Conservation (phyloP, 495 filamentous ascomycete species). For the Aspergillus taichungensis region DNA sequence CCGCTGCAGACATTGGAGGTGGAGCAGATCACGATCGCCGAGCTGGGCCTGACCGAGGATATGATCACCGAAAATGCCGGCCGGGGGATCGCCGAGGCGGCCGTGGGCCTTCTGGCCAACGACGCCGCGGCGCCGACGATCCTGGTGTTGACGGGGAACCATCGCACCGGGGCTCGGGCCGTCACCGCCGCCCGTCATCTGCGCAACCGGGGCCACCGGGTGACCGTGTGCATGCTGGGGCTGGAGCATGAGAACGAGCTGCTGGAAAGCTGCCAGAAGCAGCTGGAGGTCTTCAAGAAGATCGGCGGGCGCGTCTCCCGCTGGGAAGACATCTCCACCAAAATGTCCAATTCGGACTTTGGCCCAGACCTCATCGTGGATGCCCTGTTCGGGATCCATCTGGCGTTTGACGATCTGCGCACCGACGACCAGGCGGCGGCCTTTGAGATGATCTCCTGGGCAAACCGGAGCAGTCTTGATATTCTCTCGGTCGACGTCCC, state of each 20-base stretch:
- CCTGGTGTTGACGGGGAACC: slow-evolving; percentile 79
- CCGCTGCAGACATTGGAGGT: slow-evolving; percentile 82
- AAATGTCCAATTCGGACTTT: slow-evolving; percentile 49
- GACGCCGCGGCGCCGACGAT: slow-evolving; percentile 52
- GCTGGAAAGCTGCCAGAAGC: slow-evolving; percentile 62
- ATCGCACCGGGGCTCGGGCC: slow-evolving; percentile 73
- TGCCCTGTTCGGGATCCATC: slow-evolving; percentile 74
- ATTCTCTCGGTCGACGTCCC: slow-evolving; percentile 82
- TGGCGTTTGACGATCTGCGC: slow-evolving; percentile 73
- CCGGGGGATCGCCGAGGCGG: slow-evolving; percentile 76
- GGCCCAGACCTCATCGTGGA: slow-evolving; percentile 78
- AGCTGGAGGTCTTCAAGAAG: slow-evolving; percentile 67
- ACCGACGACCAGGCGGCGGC: slow-evolving; percentile 74
- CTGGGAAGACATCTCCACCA: slow-evolving; percentile 41
- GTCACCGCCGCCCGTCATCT: slow-evolving; percentile 82
- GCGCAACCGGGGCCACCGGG: slow-evolving; percentile 65
- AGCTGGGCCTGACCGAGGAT: slow-evolving; percentile 77
- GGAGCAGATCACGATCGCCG: slow-evolving; percentile 75
- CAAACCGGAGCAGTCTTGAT: slow-evolving; percentile 68
- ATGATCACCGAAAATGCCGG: slow-evolving; percentile 89
- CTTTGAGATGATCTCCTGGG: slow-evolving; percentile 78
- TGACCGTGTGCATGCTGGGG: slow-evolving; percentile 76
- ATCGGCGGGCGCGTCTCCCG: slow-evolving; percentile 63
- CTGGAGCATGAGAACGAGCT: slow-evolving; percentile 65
- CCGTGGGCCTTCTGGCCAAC: slow-evolving; percentile 47